Conservation (phyloP, 2,329 filamentous ascomycete species). For the Beauveria pseudobassiana region DNA sequence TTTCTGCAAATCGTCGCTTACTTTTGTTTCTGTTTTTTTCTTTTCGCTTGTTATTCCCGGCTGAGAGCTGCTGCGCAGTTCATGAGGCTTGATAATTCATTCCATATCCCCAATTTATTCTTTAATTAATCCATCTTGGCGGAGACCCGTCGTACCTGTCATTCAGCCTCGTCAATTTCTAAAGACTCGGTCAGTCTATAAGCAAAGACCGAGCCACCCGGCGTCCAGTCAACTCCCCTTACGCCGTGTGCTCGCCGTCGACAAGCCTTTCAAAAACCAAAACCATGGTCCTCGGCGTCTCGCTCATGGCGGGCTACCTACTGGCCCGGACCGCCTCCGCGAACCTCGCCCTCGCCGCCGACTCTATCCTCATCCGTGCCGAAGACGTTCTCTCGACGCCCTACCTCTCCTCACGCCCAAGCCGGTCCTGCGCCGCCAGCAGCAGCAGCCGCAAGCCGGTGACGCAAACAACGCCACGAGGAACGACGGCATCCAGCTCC, state of each 20-base stretch:
- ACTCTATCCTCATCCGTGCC: neutral
- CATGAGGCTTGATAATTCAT: neutral
- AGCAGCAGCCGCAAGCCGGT: neutral
- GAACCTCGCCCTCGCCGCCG: neutral
- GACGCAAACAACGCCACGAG: neutral
- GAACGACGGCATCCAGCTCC: slow-evolving; percentile 25
- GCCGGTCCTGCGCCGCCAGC: neutral
- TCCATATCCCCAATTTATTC: neutral
- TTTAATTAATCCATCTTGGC: neutral
- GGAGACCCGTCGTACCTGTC: no score
- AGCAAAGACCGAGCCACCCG: no score
- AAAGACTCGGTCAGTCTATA: neutral
- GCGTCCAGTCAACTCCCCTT: neutral
- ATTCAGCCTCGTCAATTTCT: neutral
- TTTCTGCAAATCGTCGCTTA: no score
- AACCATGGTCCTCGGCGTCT: neutral
- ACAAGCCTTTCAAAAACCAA: neutral
- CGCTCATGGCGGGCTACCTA: neutral
- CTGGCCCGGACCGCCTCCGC: neutral
- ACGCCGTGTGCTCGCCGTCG: neutral
- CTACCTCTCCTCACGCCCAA: slow-evolving; percentile 1
- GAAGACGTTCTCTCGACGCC: slow-evolving; percentile 7
- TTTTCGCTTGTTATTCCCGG: neutral
- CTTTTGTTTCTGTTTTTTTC: neutral
- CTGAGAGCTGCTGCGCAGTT: neutral